Evolutionary conservation across 176 grass and related monocot genomes (phyloP).

Genomic region (Metroxylon sagu): DNA sequence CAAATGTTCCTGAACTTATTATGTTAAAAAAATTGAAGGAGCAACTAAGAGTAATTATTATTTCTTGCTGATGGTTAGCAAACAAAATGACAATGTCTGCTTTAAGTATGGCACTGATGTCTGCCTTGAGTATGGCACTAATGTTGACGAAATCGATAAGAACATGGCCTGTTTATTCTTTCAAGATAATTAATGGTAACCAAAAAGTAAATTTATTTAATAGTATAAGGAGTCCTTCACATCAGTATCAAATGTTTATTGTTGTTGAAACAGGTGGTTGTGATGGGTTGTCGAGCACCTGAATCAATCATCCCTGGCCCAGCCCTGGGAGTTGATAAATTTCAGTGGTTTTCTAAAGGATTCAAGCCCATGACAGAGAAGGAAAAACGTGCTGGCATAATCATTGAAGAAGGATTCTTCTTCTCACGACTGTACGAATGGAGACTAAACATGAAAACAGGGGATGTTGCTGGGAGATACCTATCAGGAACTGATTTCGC

Average conservation of each 20-base stretch:
- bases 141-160: too few relatives aligned
- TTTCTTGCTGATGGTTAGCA: too few relatives aligned
- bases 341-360: not conserved
- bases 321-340: constrained; percentile 1
- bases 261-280: constrained; percentile 20
- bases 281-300: constrained; percentile 25
- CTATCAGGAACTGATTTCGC: constrained; percentile 29
- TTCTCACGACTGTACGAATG: constrained; percentile 30
- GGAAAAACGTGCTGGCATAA: constrained; percentile 1
- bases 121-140: too few relatives aligned
- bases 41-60: too few relatives aligned
- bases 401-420: constrained; percentile 4
- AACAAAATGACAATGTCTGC: too few relatives aligned
- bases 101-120: too few relatives aligned
- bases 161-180: too few relatives aligned
- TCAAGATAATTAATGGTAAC: too few relatives aligned
- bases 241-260: constrained; percentile 1
- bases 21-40: too few relatives aligned
- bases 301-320: constrained; percentile 47
- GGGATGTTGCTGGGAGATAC: constrained; percentile 27
- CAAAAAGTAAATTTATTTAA: too few relatives aligned
- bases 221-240: not conserved
- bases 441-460: constrained; percentile 48
- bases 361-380: constrained; percentile 3
- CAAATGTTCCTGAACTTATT: too few relatives aligned